These are phyloP conservation scores for Polyporus tsugae DNA, from an alignment of 1,284 basidiomycete genomes.

Conservation along the genomic window DNA sequence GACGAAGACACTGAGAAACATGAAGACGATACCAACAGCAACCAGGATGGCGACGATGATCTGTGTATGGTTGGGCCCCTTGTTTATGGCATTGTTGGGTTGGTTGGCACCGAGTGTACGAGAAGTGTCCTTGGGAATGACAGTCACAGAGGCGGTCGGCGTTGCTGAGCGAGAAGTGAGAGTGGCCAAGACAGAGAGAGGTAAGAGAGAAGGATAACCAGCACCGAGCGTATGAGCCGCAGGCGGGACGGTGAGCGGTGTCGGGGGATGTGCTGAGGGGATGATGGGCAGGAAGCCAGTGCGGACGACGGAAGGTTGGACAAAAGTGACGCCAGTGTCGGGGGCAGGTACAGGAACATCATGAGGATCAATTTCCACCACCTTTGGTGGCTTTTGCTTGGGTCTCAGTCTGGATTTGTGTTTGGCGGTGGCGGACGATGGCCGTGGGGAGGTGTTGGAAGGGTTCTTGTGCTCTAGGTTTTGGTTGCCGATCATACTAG, in stretches of 20 bases:
- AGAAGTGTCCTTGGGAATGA: slow-evolving; percentile 20
- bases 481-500: background rate
- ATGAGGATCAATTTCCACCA: slow-evolving; percentile 46
- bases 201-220: slow-evolving; percentile 36
- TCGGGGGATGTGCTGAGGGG: slow-evolving; percentile 23
- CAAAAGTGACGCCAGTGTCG: slow-evolving; percentile 49
- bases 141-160: slow-evolving; percentile 19
- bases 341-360: slow-evolving; percentile 65
- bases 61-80: slow-evolving; percentile 42
- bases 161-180: slow-evolving; percentile 20
- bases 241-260: slow-evolving; percentile 21
- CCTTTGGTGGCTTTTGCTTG: slow-evolving; percentile 35
- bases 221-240: slow-evolving; percentile 10
- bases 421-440: background rate
- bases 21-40: slow-evolving; percentile 61
- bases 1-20: slow-evolving; percentile 63
- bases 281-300: slow-evolving; percentile 40
- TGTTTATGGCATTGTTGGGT: slow-evolving; percentile 10
- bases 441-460: background rate
- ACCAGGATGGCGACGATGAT: slow-evolving; percentile 62
- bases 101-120: slow-evolving; percentile 28
- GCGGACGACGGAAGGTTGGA: slow-evolving; percentile 30
- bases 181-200: slow-evolving; percentile 30
- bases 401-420: slow-evolving; percentile 23
- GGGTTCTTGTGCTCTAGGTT: background rate